phyloP scores from a whole-genome alignment of 345 rosid species.

The Corchorus capsularis region DNA sequence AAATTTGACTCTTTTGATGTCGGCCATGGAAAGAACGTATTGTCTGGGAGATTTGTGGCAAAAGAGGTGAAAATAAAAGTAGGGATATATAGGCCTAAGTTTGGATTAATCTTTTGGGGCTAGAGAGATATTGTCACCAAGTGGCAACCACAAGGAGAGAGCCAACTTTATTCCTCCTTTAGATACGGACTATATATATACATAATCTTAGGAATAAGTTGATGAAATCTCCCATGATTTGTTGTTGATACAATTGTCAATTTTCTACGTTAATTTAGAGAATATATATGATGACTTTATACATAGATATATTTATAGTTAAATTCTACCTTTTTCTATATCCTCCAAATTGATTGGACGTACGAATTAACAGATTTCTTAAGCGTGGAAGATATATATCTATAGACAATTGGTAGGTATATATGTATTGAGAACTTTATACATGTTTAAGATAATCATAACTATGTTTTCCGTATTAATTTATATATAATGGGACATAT shows the following conservation, averaged over 20 bases:
- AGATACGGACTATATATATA: constrained; percentile 31
- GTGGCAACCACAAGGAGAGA: neutral
- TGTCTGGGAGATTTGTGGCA: constrained; percentile 22
- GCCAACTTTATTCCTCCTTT: constrained; percentile 29
- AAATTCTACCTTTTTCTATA: neutral
- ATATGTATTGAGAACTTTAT: too few relatives aligned
- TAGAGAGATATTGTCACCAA: neutral
- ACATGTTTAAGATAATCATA: too few relatives aligned
- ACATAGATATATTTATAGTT: too few relatives aligned
- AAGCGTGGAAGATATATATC: neutral
- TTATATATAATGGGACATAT: too few relatives aligned
- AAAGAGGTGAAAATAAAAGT: neutral
- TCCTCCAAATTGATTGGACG: neutral
- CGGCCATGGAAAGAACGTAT: constrained; percentile 9
- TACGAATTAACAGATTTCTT: neutral
- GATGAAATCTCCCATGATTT: constrained; percentile 1
- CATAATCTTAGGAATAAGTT: neutral
- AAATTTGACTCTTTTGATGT: constrained; percentile 17
- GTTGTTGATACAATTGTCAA: neutral
- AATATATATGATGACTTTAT: neutral
- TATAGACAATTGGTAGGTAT: too few relatives aligned
- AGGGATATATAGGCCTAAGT: neutral
- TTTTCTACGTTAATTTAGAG: neutral
- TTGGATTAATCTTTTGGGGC: neutral
- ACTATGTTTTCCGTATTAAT: too few relatives aligned